Conservation (phyloP, 768 basidiomycete species). For the Lactarius sp. region DNA sequence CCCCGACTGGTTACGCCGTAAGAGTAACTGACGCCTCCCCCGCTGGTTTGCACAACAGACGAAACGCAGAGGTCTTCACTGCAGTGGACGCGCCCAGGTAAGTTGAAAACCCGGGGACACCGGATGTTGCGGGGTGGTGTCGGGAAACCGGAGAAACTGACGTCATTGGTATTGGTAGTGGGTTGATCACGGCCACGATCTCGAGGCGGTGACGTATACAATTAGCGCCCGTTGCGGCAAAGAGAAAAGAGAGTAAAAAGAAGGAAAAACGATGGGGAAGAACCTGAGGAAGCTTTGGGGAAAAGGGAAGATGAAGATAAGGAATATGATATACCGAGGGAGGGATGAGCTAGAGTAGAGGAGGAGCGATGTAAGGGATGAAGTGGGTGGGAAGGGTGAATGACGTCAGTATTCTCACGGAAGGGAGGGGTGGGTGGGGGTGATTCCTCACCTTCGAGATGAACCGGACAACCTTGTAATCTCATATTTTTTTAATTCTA, state of each 20-base stretch:
- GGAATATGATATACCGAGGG: background rate
- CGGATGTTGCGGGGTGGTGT: background rate
- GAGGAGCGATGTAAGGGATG: no score
- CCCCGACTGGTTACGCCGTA: background rate
- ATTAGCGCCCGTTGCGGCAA: background rate
- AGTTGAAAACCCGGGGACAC: constrained; percentile 24
- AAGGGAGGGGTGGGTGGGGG: no score
- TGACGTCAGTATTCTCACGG: constrained; percentile 25
- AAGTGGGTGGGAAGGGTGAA: background rate
- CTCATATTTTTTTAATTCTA: background rate
- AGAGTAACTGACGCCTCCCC: background rate
- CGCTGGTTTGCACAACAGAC: background rate
- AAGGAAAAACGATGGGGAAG: background rate
- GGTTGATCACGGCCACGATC: constrained; percentile 27
- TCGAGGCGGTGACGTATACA: constrained; percentile 22
- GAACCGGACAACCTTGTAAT: no score
- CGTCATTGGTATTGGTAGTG: constrained; percentile 22
- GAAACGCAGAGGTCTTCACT: constrained; percentile 65
- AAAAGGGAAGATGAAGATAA: background rate
- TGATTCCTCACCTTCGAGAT: no score
- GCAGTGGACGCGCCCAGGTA: constrained; percentile 85
- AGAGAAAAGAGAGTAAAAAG: background rate
- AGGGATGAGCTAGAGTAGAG: background rate
- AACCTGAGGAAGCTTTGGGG: background rate
- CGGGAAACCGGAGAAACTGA: constrained; percentile 10